Evolutionary conservation across 2,329 filamentous ascomycete species (phyloP), one percentile per base, ranked within the genome.

Genomic region (Mycosphaerella sp.): DNA sequence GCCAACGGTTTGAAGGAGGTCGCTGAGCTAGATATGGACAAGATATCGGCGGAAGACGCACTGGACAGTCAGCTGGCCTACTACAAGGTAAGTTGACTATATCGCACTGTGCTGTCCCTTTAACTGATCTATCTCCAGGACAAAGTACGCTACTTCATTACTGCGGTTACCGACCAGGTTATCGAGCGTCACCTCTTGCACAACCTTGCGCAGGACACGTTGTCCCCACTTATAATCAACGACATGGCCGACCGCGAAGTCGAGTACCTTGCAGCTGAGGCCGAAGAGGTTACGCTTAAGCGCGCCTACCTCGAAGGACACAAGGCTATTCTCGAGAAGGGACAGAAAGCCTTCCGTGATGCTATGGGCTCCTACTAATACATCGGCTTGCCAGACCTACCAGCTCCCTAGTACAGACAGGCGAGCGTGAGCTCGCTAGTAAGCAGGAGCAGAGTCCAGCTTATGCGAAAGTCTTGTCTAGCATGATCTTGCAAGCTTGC

Each of bases 101-200:
- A 21, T 39, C 21, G 16, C 13, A 17, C 3, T 10, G 13, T 12
- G 5, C 3, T 2, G 7, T 9, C 8, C 16, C 12, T n/a, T 12
- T 21, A 12, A 41, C 37, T 52, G 17, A 47, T 40, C 30, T 39
- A 16, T 6, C 18, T 10, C 14, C 43, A 68, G 59, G 66, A 68
- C 37, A 62, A 68, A 49, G 45, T 69, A 18, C 68, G 66, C 50
- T 67, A 64, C 50, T 72, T 72, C 59, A 52, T 68, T 53, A 57
- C 60, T 32, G 60, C 53, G 14, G 58, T 73, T 27, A 60, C 64
- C 27, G 67, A 67, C 27, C 61, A 68, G n/a, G 64, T 70, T 18
- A 59, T 73, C 41, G 70, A 73, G 57, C 68, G 70, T 10, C 59
- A 68, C 52, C 53, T 73, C 2, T 56, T 73, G 10, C 49, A 59